Evolutionary conservation across 768 basidiomycete genomes (phyloP).

Genomic region (Leccinellum rugosiceps): DNA sequence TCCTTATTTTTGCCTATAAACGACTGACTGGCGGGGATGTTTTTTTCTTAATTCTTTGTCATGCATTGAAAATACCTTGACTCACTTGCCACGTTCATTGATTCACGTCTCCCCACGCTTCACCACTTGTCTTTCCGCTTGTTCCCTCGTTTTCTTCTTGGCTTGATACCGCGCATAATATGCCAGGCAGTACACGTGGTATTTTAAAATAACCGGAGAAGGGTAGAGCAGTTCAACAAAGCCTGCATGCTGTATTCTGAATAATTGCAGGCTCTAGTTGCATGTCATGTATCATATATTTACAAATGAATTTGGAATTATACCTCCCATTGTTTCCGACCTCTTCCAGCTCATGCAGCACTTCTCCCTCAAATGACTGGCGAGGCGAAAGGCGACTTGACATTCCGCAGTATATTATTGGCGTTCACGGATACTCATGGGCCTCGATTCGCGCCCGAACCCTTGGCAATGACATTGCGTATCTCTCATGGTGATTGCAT

Average conservation of each 20-base stretch:
- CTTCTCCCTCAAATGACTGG: neutral
- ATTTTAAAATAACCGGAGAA: neutral
- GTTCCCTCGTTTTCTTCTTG: neutral
- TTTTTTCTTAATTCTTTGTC: neutral
- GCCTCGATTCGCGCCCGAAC: neutral
- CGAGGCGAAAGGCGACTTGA: no score
- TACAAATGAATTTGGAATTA: neutral
- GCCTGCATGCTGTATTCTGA: neutral
- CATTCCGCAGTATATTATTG: no score
- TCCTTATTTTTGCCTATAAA: neutral
- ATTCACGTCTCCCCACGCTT: neutral
- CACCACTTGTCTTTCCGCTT: neutral
- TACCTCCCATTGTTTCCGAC: neutral
- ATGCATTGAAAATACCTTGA: slow-evolving; percentile 6
- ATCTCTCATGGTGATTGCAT: neutral
- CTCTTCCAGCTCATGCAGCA: neutral
- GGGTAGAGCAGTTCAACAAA: neutral
- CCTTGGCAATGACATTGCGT: neutral
- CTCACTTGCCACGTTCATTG: neutral
- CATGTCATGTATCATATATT: neutral
- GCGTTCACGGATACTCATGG: neutral
- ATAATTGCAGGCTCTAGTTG: neutral
- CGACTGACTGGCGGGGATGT: neutral
- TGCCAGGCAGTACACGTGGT: neutral
- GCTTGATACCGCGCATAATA: neutral